Evolutionary conservation across 345 rosid species (phyloP), one percentile per base, ranked within the genome.

Genomic region (Salix brachista): DNA sequence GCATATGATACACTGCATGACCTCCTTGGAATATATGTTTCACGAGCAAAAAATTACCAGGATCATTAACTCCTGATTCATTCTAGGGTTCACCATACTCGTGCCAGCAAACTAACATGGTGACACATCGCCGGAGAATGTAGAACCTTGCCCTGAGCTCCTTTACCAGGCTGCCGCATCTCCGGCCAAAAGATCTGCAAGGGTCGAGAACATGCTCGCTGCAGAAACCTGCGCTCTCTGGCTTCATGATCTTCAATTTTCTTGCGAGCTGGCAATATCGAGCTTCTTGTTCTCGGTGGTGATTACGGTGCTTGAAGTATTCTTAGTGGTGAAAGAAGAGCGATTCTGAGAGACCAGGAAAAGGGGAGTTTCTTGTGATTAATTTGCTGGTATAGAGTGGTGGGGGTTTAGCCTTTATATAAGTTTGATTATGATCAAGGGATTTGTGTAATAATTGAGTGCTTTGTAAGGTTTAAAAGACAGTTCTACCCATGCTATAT

Each of bases 81-180:
- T 6, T 6, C 6, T 42, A 83, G 66, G 75, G 41, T 62, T 83
- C 88, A 28, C 73, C 77, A 41, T 79, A 78, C 34, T 89, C 84
- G 9, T 89, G 86, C 94, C 94, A 90, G 79, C 94, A 90, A 39
- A 90, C 70, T 26, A 90, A 84, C 86, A 90, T 88, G 62, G 78
- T 54, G 58, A 90, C 77, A 74, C 94, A 90, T n/a, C 94, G 84
- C 41, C 94, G 74, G 69, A 90, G 83, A 66, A 90, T 90, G 82
- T 90, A 90, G 79, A 90, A 90, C 71, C 85, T 84, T 1, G 90
- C 89, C 74, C 88, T 73, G 19, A 87, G 87, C 69, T 90, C 91
- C 86, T 86, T 85, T 77, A 88, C 87, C 25, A 83, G 71, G 67
- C 79, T 61, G 73, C 85, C 65, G 84, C 91, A 89, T 79, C 81